Conservation (phyloP, 768 basidiomycete species). For the Candolleomyces eurysporus region DNA sequence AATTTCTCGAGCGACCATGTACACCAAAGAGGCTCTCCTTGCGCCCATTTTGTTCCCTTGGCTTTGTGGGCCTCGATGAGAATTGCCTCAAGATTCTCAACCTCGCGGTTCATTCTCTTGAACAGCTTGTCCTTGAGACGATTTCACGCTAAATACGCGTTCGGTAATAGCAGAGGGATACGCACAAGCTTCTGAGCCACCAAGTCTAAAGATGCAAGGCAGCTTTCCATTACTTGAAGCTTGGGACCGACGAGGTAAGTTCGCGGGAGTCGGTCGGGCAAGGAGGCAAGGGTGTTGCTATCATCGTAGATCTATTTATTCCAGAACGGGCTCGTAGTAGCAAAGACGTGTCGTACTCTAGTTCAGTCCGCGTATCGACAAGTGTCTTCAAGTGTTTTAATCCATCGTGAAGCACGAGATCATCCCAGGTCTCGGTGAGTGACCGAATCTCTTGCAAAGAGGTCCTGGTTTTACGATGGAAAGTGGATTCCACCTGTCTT, state of each 20-base stretch:
- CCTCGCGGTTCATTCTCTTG: slow-evolving; percentile 55
- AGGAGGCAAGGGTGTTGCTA: slow-evolving; percentile 63
- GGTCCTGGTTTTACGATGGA: slow-evolving; percentile 74
- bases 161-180: neutral
- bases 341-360: slow-evolving; percentile 58
- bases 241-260: slow-evolving; percentile 62
- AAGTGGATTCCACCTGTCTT: slow-evolving; percentile 66
- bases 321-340: neutral
- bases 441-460: slow-evolving; percentile 65
- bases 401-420: slow-evolving; percentile 77
- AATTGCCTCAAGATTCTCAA: slow-evolving; percentile 65
- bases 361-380: slow-evolving; percentile 77
- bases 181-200: slow-evolving; percentile 68
- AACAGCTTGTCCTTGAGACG: slow-evolving; percentile 64
- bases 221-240: slow-evolving; percentile 64
- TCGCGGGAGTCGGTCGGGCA: slow-evolving; percentile 56
- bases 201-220: slow-evolving; percentile 55
- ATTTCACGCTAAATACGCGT: neutral
- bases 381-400: slow-evolving; percentile 69
- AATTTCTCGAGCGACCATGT: slow-evolving; percentile 84
- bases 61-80: slow-evolving; percentile 66
- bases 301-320: slow-evolving; percentile 1
- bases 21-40: slow-evolving; percentile 72
- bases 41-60: slow-evolving; percentile 73
- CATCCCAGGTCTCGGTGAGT: slow-evolving; percentile 75